phyloP scores from a whole-genome alignment of 805 yeast species.

The Candida loeiensis region DNA sequence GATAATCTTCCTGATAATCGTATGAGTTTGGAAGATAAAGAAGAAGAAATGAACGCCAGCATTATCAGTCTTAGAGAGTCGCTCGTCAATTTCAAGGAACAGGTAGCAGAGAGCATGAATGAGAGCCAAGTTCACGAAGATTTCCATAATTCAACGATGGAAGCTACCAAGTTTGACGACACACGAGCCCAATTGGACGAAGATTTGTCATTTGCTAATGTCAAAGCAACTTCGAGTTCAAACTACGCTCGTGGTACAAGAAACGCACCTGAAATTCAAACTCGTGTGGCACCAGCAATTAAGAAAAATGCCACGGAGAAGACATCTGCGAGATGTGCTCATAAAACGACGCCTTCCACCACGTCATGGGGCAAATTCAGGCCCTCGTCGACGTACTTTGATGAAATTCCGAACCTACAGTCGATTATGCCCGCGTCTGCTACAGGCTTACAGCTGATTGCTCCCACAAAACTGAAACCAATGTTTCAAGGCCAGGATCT shows the following conservation, averaged over 20 bases:
- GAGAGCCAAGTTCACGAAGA: neutral
- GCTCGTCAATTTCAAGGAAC: conserved; percentile 7
- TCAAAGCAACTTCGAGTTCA: too few relatives aligned
- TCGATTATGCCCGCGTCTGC: conserved; percentile 9
- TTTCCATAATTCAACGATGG: conserved; percentile 14
- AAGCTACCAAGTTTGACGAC: conserved; percentile 16
- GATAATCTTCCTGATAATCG: neutral
- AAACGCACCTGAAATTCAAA: too few relatives aligned
- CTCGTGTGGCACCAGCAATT: too few relatives aligned
- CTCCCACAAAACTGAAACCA: conserved; percentile 6
- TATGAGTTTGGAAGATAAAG: neutral
- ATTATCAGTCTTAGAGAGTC: conserved; percentile 14
- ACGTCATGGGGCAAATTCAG: conserved; percentile 26
- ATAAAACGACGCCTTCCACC: neutral
- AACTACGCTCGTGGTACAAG: too few relatives aligned
- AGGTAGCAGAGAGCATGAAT: neutral
- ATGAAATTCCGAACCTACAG: conserved; percentile 10
- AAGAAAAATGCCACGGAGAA: neutral
- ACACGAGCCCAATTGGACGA: conserved; percentile 22
- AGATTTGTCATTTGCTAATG: conserved; percentile 17
- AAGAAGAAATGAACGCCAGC: conserved; percentile 13
- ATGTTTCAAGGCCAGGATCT: conserved; percentile 14
- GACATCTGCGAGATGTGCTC: conserved; percentile 5
- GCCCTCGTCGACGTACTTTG: conserved; percentile 14
- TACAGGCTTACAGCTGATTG: conserved; percentile 4